A percentile compares a stretch with the other conserved stretches of the same genome.
Conservation (phyloP, 345 rosid genomes). For the Melaleuca alternifolia region DNA sequence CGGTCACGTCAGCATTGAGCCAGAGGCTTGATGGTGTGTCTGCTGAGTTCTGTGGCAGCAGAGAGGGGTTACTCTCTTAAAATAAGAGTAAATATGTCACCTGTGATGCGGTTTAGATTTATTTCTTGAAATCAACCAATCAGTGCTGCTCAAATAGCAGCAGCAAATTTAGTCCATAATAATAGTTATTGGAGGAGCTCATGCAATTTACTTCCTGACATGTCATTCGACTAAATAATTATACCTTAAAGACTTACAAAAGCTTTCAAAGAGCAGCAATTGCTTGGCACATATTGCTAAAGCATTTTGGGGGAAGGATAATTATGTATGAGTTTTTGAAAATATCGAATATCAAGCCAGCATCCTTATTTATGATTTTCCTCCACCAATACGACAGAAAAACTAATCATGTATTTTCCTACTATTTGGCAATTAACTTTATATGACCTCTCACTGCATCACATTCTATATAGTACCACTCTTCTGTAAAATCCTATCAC, state of each 20-base stretch:
- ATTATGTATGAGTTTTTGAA: background rate
- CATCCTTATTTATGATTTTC: background rate
- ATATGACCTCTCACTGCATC: background rate
- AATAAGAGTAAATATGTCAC: background rate
- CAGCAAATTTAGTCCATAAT: background rate
- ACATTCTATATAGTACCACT: background rate
- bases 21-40: background rate
- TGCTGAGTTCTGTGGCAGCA: background rate
- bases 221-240: background rate
- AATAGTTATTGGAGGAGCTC: background rate
- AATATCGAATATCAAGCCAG: background rate
- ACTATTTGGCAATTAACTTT: background rate
- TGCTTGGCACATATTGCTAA: background rate
- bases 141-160: background rate
- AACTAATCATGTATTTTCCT: background rate
- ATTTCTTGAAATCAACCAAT: background rate
- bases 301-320: background rate
- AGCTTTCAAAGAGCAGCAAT: background rate
- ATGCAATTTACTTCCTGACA: background rate
- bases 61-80: background rate
- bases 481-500: background rate
- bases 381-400: background rate
- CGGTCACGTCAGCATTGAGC: background rate
- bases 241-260: background rate
- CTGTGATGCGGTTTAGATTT: background rate